phyloP scores from a whole-genome alignment of 163 green algal genomes.

The Scenedesmus sp. region DNA sequence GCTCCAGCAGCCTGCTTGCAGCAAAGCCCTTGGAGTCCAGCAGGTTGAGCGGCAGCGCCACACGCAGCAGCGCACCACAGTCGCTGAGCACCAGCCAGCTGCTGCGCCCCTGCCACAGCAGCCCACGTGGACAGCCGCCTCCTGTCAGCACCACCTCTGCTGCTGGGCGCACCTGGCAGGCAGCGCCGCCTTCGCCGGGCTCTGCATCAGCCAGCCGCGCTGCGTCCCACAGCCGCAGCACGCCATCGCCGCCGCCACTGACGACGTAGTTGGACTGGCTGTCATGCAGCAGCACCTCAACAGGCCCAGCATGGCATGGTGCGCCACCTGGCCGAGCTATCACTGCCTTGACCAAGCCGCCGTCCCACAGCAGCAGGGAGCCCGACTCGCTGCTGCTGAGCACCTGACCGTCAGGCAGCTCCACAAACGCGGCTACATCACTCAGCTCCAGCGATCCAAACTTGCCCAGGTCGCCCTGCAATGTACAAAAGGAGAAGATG shows the following conservation, averaged over 20 bases:
- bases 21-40: constrained; percentile 40
- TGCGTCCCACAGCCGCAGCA: constrained; percentile 78
- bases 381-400: constrained; percentile 80
- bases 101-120: constrained; percentile 64
- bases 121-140: constrained; percentile 56
- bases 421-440: constrained; percentile 81
- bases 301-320: constrained; percentile 78
- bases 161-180: constrained; percentile 33
- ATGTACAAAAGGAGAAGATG: not conserved
- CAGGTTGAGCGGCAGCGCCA: constrained; percentile 54
- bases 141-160: constrained; percentile 51
- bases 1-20: constrained; percentile 53
- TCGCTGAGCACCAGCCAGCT: constrained; percentile 77
- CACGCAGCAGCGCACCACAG: constrained; percentile 61
- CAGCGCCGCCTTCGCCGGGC: constrained; percentile 46
- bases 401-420: constrained; percentile 86
- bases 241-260: constrained; percentile 79
- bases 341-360: constrained; percentile 83
- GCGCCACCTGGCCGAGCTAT: constrained; percentile 57
- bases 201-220: constrained; percentile 53
- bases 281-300: constrained; percentile 77
- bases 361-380: constrained; percentile 85
- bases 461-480: constrained; percentile 77
- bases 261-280: constrained; percentile 62
- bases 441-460: constrained; percentile 87